A percentile compares a stretch with the other conserved stretches of the same genome.
Conservation (phyloP, 768 basidiomycete species). For the Leucogyrophana mollusca region DNA sequence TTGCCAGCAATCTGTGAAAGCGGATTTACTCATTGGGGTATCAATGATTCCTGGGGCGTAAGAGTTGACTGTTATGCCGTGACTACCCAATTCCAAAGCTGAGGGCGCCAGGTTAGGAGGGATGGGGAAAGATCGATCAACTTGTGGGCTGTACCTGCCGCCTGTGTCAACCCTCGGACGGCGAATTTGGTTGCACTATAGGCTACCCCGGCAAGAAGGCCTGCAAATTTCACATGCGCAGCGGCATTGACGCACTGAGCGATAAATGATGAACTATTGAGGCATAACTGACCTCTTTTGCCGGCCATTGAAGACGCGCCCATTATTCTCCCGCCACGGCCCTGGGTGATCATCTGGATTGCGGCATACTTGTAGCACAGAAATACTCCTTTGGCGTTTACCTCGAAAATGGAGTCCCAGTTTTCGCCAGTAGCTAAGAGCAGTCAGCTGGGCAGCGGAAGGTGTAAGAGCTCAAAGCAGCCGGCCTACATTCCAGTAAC, state of each 20-base stretch:
- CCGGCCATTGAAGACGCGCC: conserved; percentile 39
- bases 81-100: conserved; percentile 25
- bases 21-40: conserved; percentile 26
- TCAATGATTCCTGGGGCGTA: conserved; percentile 35
- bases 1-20: no score
- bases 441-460: not conserved
- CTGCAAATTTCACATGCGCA: not conserved
- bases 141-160: conserved; percentile 24
- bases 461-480: no score
- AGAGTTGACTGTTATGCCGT: conserved; percentile 36
- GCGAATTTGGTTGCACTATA: conserved; percentile 35
- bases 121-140: not conserved
- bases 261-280: not conserved
- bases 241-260: not conserved
- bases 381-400: conserved; percentile 35
- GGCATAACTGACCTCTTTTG: conserved; percentile 17
- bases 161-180: conserved; percentile 37
- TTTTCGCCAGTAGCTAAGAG: conserved; percentile 25
- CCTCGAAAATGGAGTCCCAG: conserved; percentile 27
- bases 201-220: not conserved
- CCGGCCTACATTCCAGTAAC: not conserved
- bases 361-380: conserved; percentile 38
- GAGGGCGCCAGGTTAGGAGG: no score
- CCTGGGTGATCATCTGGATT: conserved; percentile 38
- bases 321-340: conserved; percentile 37